Evolutionary conservation across 768 basidiomycete species (phyloP).

Genomic region (Rhizopogon salebrosus): DNA sequence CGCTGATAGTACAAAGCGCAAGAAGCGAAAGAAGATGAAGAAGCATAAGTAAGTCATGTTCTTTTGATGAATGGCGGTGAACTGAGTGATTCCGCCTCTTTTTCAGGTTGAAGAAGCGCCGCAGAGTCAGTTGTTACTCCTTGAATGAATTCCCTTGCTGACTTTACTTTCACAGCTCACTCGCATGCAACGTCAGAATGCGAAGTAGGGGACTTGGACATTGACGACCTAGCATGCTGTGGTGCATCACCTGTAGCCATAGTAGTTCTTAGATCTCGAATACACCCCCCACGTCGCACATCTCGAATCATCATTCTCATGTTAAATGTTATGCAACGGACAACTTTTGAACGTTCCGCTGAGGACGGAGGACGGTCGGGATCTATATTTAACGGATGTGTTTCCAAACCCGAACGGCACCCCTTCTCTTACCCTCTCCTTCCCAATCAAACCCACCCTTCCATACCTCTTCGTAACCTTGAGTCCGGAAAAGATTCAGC

Average conservation of each 20-base stretch:
- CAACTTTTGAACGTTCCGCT: not conserved
- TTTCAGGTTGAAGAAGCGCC: constrained; percentile 79
- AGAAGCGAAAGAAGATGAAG: constrained; percentile 91
- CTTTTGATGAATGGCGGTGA: not conserved
- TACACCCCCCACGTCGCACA: not conserved
- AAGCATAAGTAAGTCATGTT: constrained; percentile 79
- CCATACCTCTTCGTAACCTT: constrained; percentile 66
- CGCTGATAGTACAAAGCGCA: constrained; percentile 80
- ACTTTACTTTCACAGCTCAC: constrained; percentile 35
- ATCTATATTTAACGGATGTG: constrained; percentile 3
- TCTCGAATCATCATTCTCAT: not conserved
- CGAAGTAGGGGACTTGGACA: constrained; percentile 17
- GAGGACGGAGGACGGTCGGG: not conserved
- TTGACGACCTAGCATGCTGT: not conserved
- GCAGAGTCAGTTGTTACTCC: constrained; percentile 56
- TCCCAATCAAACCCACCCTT: constrained; percentile 74
- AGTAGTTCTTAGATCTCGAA: not conserved
- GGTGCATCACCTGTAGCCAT: not conserved
- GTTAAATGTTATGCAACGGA: not conserved
- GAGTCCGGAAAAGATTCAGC: constrained; percentile 36
- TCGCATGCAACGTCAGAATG: constrained; percentile 29
- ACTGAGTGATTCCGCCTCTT: constrained; percentile 2
- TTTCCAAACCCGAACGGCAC: constrained; percentile 70
- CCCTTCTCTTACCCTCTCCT: constrained; percentile 49
- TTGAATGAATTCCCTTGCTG: constrained; percentile 7